Evolutionary conservation across 2,329 filamentous ascomycete genomes (phyloP).

Genomic region (Monosporascus sp.): DNA sequence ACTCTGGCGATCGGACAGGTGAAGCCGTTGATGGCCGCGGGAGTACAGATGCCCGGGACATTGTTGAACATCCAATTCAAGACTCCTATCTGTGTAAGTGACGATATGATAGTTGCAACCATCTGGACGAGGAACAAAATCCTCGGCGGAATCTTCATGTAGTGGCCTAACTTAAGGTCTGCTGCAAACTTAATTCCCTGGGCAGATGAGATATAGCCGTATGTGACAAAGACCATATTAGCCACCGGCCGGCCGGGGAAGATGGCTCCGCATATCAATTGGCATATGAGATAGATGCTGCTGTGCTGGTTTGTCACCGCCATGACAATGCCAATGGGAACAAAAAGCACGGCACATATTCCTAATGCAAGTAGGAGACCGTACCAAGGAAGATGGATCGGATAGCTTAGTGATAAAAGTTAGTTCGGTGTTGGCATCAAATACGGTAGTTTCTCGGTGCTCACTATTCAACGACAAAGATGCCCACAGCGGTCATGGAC

Average conservation of each 20-base stretch:
- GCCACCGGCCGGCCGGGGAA: conserved; percentile 83
- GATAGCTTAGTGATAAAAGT: conserved; percentile 50
- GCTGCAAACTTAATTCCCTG: conserved; percentile 87
- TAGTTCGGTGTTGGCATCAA: conserved; percentile 6
- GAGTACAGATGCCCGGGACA: conserved; percentile 71
- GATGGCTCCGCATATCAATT: conserved; percentile 73
- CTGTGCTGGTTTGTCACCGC: conserved; percentile 87
- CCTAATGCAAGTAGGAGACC: conserved; percentile 72
- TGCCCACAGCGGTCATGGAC: conserved; percentile 70
- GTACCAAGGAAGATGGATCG: conserved; percentile 80
- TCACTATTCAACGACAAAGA: conserved; percentile 81
- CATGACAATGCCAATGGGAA: conserved; percentile 90
- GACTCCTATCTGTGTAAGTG: conserved; percentile 74
- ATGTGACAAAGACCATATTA: conserved; percentile 91
- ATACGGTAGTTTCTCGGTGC: conserved; percentile 23
- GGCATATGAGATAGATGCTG: conserved; percentile 80
- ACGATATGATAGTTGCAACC: conserved; percentile 68
- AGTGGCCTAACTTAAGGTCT: conserved; percentile 81
- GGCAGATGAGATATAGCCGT: conserved; percentile 82
- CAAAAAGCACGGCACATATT: conserved; percentile 77
- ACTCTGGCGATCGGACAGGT: conserved; percentile 82
- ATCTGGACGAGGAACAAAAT: conserved; percentile 75
- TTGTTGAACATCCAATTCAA: conserved; percentile 87
- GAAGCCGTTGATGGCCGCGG: conserved; percentile 77
- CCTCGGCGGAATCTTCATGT: conserved; percentile 82